Percentiles rank a stretch among this genome's conserved stretches.
These are phyloP conservation scores for Podospora fimiseda DNA, from an alignment of 495 filamentous ascomycete genomes.

Conservation along the genomic window DNA sequence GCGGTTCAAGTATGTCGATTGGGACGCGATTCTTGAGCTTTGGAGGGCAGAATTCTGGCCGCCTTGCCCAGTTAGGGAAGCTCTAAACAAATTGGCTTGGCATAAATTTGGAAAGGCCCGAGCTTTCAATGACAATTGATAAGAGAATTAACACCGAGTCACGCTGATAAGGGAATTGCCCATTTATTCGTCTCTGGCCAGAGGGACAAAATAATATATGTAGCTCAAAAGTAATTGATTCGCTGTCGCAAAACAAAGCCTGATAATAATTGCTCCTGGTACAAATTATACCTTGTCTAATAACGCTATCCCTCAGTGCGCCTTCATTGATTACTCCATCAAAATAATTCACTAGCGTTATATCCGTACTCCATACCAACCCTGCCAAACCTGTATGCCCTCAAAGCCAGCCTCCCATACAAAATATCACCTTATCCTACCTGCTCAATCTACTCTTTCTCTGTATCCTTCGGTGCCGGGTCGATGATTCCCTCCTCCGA, in stretches of 20 bases:
- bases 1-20: constrained; percentile 16
- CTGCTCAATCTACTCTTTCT: constrained; percentile 48
- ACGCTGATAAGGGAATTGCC: too few species aligned
- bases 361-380: background rate
- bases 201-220: too few species aligned
- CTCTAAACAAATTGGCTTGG: constrained; percentile 13
- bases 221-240: too few species aligned
- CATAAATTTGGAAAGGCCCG: constrained; percentile 5
- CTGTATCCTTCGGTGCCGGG: constrained; percentile 89
- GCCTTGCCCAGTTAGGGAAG: constrained; percentile 11
- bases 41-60: constrained; percentile 23
- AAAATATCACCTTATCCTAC: background rate
- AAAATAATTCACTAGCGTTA: too few species aligned
- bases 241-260: too few species aligned
- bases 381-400: background rate
- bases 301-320: too few species aligned
- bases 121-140: too few species aligned
- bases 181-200: too few species aligned
- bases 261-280: too few species aligned
- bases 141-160: background rate
- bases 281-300: too few species aligned
- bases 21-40: constrained; percentile 20
- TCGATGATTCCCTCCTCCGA: constrained; percentile 95
- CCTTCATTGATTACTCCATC: too few species aligned
- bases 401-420: background rate